Conservation (phyloP, 495 filamentous ascomycete genomes). For the Patellaria atrata region DNA sequence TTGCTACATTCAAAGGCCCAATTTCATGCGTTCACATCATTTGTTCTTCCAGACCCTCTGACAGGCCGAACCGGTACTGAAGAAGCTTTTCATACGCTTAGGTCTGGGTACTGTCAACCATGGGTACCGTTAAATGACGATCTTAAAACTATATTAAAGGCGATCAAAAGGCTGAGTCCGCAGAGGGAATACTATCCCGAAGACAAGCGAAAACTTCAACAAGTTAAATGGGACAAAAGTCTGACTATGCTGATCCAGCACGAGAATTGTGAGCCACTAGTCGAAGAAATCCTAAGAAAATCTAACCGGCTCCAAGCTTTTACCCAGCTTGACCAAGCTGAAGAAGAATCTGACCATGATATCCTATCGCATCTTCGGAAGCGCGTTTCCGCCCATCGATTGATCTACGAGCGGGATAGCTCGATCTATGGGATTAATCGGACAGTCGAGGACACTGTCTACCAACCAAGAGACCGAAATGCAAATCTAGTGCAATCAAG, state of each 20-base stretch:
- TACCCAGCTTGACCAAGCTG: conserved; percentile 19
- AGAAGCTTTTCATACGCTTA: conserved; percentile 18
- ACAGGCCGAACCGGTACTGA: conserved; percentile 21
- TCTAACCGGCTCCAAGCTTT: conserved; percentile 18
- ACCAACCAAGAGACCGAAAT: conserved; percentile 1
- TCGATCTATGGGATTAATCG: not conserved
- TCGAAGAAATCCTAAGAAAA: conserved; percentile 19
- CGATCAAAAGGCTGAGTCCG: conserved; percentile 16
- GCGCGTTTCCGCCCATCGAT: conserved; percentile 1
- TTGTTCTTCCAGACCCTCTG: conserved; percentile 20
- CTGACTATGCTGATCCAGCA: conserved; percentile 38
- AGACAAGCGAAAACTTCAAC: conserved; percentile 14
- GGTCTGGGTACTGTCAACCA: conserved; percentile 16
- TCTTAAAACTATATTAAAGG: conserved; percentile 2
- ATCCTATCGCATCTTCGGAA: conserved; percentile 4
- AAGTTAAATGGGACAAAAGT: conserved; percentile 13
- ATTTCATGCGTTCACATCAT: conserved; percentile 22
- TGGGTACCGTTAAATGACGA: conserved; percentile 12
- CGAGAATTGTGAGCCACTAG: conserved; percentile 28
- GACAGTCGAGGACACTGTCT: not conserved
- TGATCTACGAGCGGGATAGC: conserved; percentile 6
- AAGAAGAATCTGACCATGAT: not conserved
- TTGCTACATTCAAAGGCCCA: conserved; percentile 21
- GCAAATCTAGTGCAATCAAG: conserved; percentile 2
- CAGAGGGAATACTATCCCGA: conserved; percentile 18